These are phyloP conservation scores for Trichoderma sp. DNA, from an alignment of 2,329 filamentous ascomycete genomes.

Conservation along the genomic window DNA sequence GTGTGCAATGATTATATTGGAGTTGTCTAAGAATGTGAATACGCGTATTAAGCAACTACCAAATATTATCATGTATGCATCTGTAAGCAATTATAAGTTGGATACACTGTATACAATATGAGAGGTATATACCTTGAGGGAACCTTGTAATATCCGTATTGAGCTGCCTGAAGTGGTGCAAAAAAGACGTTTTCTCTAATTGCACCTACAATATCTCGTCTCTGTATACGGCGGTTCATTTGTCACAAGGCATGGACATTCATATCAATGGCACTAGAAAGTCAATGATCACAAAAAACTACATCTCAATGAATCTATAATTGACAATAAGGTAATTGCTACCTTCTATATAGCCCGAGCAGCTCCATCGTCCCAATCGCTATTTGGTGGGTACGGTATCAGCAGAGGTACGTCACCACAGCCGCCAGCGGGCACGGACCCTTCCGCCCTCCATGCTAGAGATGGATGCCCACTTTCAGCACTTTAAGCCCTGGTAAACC, in stretches of 20 bases:
- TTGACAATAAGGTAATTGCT: no score
- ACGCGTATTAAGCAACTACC: not conserved
- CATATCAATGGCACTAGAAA: no score
- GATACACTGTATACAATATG: no score
- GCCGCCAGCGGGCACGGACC: not conserved
- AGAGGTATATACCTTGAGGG: no score
- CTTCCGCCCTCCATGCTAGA: not conserved
- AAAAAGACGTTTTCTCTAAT: not conserved
- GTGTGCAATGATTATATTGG: not conserved
- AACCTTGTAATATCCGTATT: not conserved
- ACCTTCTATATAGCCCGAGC: no score
- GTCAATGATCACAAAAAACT: no score
- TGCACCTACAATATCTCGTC: not conserved
- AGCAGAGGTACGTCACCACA: not conserved
- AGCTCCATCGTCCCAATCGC: not conserved
- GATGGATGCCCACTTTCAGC: not conserved
- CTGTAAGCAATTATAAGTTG: no score
- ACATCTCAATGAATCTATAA: no score
- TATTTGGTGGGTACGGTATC: not conserved
- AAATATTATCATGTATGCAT: no score
- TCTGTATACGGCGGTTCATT: not conserved
- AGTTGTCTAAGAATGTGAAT: not conserved
- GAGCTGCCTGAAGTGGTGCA: not conserved
- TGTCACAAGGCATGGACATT: no score
- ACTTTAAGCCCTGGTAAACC: not conserved